Evolutionary conservation across 2,329 filamentous ascomycete species (phyloP).

Genomic region (Chrysoporthe puriensis): DNA sequence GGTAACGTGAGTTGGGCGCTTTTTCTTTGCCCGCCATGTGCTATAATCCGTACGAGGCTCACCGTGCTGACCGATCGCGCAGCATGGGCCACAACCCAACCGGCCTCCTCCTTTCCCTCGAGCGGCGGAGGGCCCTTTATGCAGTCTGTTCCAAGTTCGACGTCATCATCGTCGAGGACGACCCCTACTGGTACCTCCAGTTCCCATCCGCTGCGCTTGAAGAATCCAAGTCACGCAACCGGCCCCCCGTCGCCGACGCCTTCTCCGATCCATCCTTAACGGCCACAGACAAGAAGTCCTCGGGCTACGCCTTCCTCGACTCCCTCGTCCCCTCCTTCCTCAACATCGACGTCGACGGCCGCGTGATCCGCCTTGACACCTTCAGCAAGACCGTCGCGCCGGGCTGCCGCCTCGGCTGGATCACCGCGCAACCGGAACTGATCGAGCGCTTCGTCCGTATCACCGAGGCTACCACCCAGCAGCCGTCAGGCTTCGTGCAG

Average conservation of each 20-base stretch:
- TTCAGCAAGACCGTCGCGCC: conserved; percentile 94
- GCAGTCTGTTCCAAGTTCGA: conserved; percentile 81
- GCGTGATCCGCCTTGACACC: conserved; percentile 87
- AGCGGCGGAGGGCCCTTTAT: conserved; percentile 79
- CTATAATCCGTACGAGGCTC: too few relatives aligned
- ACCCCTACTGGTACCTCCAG: conserved; percentile 95
- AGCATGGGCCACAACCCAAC: conserved; percentile 86
- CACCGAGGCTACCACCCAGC: conserved; percentile 77
- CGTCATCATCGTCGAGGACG: conserved; percentile 89
- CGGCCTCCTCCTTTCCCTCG: conserved; percentile 71
- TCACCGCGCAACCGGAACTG: conserved; percentile 80
- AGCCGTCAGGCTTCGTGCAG: conserved; percentile 90
- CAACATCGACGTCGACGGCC: conserved; percentile 79
- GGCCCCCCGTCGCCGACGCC: conserved; percentile 38
- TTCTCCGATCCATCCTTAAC: conserved; percentile 36
- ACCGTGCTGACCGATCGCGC: not conserved
- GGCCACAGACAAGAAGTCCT: conserved; percentile 41
- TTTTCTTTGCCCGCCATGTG: not conserved
- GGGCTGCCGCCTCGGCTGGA: conserved; percentile 87
- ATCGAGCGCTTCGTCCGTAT: conserved; percentile 76
- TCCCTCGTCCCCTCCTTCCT: conserved; percentile 83
- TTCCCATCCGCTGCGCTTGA: conserved; percentile 70
- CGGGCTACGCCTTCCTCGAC: conserved; percentile 79
- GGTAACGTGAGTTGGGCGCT: conserved; percentile 68
- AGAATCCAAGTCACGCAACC: conserved; percentile 53